Percentiles rank a stretch among this genome's conserved stretches.
phyloP scores from a whole-genome alignment of 768 basidiomycete species.

The Boletus subcaerulescens region DNA sequence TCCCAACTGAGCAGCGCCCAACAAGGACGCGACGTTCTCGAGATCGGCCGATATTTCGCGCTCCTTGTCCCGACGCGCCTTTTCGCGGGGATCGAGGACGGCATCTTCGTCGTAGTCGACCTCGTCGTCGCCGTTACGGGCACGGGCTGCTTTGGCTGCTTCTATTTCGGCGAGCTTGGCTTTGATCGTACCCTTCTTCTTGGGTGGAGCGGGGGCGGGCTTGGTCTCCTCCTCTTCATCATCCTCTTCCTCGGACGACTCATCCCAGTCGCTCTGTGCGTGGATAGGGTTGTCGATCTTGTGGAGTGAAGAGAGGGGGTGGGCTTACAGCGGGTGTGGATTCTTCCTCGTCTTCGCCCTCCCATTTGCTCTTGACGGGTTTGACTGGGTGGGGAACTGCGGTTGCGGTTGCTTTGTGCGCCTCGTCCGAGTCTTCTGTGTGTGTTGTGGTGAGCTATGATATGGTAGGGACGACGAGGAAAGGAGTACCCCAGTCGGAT shows the following conservation, averaged over 20 bases:
- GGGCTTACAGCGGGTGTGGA: conserved; percentile 69
- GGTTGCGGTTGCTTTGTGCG: conserved; percentile 20
- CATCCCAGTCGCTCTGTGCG: conserved; percentile 92
- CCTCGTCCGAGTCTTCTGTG: conserved; percentile 39
- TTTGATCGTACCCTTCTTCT: conserved; percentile 92
- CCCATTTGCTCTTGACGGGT: conserved; percentile 67
- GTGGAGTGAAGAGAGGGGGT: not conserved
- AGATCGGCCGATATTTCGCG: conserved; percentile 85
- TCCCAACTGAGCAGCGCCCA: conserved; percentile 68
- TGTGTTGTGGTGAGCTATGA: conserved; percentile 19
- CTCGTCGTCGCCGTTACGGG: conserved; percentile 38
- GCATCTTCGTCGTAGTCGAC: conserved; percentile 67
- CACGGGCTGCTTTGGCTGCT: conserved; percentile 58
- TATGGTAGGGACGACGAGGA: conserved; percentile 1
- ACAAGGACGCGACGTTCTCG: conserved; percentile 74
- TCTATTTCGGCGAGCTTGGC: conserved; percentile 92
- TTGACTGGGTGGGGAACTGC: conserved; percentile 18
- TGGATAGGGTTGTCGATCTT: not conserved
- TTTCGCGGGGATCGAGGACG: conserved; percentile 77
- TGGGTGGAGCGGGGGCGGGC: conserved; percentile 49
- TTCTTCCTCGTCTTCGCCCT: conserved; percentile 89
- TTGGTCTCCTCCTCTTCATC: conserved; percentile 59
- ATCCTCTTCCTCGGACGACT: conserved; percentile 68
- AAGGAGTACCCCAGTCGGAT: conserved; percentile 46
- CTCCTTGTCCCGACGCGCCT: conserved; percentile 74